These are phyloP conservation scores for Trichoderma citrinoviride DNA, from an alignment of 2,329 filamentous ascomycete species.

Conservation along the genomic window DNA sequence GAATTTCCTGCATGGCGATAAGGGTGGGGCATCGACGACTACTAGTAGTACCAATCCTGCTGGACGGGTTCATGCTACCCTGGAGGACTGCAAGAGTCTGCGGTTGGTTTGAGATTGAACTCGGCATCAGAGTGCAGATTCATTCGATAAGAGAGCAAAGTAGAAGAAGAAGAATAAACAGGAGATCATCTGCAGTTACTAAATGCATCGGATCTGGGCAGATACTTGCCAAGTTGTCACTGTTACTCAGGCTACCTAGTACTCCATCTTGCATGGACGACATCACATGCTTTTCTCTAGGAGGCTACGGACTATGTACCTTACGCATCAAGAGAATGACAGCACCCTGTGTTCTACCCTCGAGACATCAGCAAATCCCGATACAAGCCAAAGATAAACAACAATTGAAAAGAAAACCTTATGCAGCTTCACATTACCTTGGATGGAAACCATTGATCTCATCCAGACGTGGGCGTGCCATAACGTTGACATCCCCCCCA, in stretches of 20 bases:
- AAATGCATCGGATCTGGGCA: too few species aligned
- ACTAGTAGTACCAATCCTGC: background rate
- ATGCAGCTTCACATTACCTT: background rate
- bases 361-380: too few species aligned
- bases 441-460: background rate
- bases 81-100: background rate
- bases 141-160: background rate
- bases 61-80: background rate
- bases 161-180: background rate
- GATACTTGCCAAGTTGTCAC: too few species aligned
- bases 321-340: background rate
- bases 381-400: too few species aligned
- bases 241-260: too few species aligned
- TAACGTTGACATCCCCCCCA: background rate
- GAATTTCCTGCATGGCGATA: constrained; percentile 15
- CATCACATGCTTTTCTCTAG: too few species aligned
- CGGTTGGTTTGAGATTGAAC: background rate
- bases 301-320: too few species aligned
- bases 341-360: background rate
- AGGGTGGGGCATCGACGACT: constrained; percentile 1
- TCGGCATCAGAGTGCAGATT: background rate
- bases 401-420: background rate
- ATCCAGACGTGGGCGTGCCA: background rate
- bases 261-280: too few species aligned
- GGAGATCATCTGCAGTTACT: too few species aligned